Evolutionary conservation across 2,329 filamentous ascomycete species (phyloP), one percentile per base, ranked within the genome.

Genomic region (Rutstroemia sp.): DNA sequence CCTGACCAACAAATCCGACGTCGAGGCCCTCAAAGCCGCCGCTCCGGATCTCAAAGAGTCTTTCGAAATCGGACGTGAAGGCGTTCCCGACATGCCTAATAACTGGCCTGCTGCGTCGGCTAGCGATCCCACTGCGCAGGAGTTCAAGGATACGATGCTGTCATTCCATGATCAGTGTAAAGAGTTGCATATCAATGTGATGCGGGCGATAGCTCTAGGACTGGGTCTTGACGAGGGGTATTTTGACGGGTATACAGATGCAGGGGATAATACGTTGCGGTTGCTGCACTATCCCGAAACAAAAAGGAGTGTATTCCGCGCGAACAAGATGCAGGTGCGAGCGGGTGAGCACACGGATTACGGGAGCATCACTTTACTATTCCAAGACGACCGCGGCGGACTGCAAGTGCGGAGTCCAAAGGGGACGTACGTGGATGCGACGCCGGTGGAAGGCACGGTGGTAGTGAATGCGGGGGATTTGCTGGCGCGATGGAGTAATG

Each of bases 381-480:
- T 81, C 61, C 79, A 82, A 62, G 78, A 81, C 61, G 71, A 73
- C 25, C 71, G 72, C 49, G 77, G 77, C 3, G 78, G 78, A 0
- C 63, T 81, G 19, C 75, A 81, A 59, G 75, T 81, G 19, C 79
- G 83, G 65, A 87, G 84, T 49, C 89, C 90, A 0, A 85, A 81
- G 42, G 89, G 88, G 2, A 82, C 78, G 0, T 96, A 92, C 66
- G 83, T 96, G 40, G 83, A 96, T 66, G 92, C 89, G 1, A 89
- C 82, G 6, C 91, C 92, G 0, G 92, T 95, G 58, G 77, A 83
- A 38, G 85, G 84, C 54, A 91, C 89, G 0, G 86, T 94, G 42
- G 89, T 96, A 10, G 81, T 96, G 61, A 96, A 96, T 67, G 91
- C 91, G 0, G 92, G 91, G 1, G 92, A 96, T 68, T 70, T 96